Evolutionary conservation across 805 yeast genomes (phyloP).

Genomic region (Clavispora carvajalis): DNA sequence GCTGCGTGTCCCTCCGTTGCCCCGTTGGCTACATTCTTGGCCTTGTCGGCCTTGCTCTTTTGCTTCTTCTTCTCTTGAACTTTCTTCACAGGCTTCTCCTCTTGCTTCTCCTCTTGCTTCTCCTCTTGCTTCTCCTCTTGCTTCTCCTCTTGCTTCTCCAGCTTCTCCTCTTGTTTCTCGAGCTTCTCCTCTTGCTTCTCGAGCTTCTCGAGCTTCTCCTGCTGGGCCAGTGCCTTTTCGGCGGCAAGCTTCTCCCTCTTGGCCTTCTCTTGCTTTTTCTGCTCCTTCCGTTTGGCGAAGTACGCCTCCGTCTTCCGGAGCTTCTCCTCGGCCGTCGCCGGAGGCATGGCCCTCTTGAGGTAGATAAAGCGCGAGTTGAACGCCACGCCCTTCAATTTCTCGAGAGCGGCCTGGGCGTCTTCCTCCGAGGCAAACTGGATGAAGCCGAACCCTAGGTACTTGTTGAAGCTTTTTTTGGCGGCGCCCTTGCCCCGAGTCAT

Average conservation of each 20-base stretch:
- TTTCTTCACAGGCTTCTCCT: too few relatives aligned
- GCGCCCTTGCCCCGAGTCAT: constrained; percentile 25
- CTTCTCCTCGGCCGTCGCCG: constrained; percentile 43
- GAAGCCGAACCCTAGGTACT: constrained; percentile 56
- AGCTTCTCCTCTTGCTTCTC: background rate
- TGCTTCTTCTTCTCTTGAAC: constrained; percentile 5
- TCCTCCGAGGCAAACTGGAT: constrained; percentile 44
- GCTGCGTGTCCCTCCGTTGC: too few relatives aligned
- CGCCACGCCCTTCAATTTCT: constrained; percentile 34
- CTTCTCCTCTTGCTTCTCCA: background rate
- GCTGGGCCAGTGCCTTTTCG: constrained; percentile 9
- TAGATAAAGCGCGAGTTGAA: constrained; percentile 45
- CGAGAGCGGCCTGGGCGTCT: constrained; percentile 42
- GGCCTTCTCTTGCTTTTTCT: constrained; percentile 11
- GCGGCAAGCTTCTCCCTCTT: constrained; percentile 16
- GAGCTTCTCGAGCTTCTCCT: background rate
- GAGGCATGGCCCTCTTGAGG: constrained; percentile 50
- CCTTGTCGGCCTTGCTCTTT: too few relatives aligned
- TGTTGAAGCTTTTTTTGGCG: constrained; percentile 30
- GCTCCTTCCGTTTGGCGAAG: constrained; percentile 20
- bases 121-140: too few relatives aligned
- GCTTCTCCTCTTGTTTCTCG: background rate
- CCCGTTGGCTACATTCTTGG: too few relatives aligned
- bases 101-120: background rate
- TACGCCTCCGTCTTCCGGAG: constrained; percentile 30